Percentiles rank a stretch among this genome's conserved stretches.
Conservation (phyloP, 331 rosid genomes). For the Arachis monticola region DNA sequence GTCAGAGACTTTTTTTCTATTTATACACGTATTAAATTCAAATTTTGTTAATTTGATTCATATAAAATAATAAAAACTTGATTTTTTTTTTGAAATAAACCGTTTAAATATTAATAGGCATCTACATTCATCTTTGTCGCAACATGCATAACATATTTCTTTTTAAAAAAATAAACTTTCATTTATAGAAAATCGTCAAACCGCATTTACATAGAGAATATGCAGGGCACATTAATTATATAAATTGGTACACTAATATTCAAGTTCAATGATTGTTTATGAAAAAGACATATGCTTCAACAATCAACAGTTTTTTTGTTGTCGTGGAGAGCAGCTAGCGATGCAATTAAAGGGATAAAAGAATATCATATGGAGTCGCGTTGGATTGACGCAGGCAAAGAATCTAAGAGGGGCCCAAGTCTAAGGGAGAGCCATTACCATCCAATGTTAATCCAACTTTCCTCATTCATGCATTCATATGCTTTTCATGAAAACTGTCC, state of each 20-base stretch:
- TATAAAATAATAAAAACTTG: no score
- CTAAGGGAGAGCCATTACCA: conserved; percentile 23
- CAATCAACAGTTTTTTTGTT: not conserved
- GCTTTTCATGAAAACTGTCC: not conserved
- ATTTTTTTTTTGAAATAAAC: no score
- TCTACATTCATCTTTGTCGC: no score
- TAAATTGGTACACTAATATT: not conserved
- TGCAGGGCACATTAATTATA: no score
- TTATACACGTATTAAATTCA: no score
- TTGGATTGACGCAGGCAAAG: conserved; percentile 48
- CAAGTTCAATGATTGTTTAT: not conserved
- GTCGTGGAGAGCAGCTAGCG: conserved; percentile 6
- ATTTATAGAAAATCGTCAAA: no score
- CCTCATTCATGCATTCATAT: not conserved
- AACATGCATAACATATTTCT: no score
- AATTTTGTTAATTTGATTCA: no score
- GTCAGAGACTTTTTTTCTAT: no score
- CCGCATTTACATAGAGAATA: no score
- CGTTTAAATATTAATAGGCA: no score
- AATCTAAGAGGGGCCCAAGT: conserved; percentile 43
- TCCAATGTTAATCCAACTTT: not conserved
- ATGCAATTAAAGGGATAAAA: conserved; percentile 1
- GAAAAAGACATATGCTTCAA: conserved; percentile 2
- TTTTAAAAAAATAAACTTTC: no score
- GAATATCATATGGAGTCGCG: conserved; percentile 36